Percentiles rank a stretch among this genome's conserved stretches.
These are phyloP conservation scores for Anthracocystis panici-leucophaei DNA, from an alignment of 1,284 basidiomycete species.

Conservation along the genomic window DNA sequence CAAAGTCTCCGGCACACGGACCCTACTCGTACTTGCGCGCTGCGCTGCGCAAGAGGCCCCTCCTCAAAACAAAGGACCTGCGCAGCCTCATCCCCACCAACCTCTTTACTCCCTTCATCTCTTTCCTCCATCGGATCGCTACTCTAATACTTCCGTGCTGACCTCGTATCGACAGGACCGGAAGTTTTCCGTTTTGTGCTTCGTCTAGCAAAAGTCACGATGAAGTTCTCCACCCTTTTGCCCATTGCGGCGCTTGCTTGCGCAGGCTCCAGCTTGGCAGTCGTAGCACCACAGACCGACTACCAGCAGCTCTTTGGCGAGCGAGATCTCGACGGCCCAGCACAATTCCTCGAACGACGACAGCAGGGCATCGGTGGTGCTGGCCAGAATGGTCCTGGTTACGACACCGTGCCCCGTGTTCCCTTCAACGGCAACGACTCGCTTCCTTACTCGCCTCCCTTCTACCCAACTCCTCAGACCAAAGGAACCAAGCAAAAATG, in stretches of 20 bases:
- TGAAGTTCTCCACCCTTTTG: conserved; percentile 36
- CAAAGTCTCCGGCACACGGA: background rate
- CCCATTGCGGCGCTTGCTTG: conserved; percentile 28
- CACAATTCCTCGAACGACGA: conserved; percentile 27
- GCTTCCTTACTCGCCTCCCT: conserved; percentile 56
- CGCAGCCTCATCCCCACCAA: background rate
- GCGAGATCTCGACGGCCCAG: conserved; percentile 16
- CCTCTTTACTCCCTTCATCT: too few relatives aligned
- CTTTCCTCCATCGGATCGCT: background rate
- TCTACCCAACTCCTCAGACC: conserved; percentile 54
- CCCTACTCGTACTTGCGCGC: background rate
- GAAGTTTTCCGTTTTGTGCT: background rate
- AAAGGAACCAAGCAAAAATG: conserved; percentile 70
- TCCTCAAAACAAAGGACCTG: background rate
- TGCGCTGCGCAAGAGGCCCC: background rate
- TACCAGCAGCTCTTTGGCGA: conserved; percentile 34
- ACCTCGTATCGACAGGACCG: background rate
- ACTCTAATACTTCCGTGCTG: background rate
- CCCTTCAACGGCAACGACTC: conserved; percentile 55
- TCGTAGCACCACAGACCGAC: conserved; percentile 28
- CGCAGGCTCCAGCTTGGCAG: conserved; percentile 35
- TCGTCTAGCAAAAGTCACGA: background rate
- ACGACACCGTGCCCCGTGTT: conserved; percentile 31
- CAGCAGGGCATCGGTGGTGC: conserved; percentile 50
- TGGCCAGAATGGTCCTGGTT: conserved; percentile 42